phyloP scores from a whole-genome alignment of 164 flowering plant species.

The Aristolochia contorta region DNA sequence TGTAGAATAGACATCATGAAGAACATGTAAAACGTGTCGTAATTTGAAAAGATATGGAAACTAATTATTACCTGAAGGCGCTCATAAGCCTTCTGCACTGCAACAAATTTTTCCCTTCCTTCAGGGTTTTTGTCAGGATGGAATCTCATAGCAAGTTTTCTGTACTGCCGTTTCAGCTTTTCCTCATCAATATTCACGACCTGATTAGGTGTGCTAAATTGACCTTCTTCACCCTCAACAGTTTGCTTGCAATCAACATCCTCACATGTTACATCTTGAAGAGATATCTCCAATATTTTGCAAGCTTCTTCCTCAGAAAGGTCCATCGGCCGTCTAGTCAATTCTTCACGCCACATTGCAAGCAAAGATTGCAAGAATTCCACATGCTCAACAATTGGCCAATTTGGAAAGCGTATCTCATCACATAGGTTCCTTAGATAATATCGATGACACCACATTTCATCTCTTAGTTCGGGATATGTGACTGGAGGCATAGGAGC shows the following conservation, averaged over 20 bases:
- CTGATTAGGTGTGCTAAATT: conserved; percentile 52
- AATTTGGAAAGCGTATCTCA: conserved; percentile 93
- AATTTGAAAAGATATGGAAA: conserved; percentile 1
- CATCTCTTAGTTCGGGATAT: conserved; percentile 93
- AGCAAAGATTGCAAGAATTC: conserved; percentile 91
- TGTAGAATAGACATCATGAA: not conserved
- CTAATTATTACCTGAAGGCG: conserved; percentile 69
- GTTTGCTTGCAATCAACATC: conserved; percentile 21
- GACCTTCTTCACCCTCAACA: conserved; percentile 38
- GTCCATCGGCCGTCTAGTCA: conserved; percentile 97
- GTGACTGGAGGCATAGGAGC: conserved; percentile 99
- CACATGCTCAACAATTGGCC: conserved; percentile 99
- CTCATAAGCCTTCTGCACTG: conserved; percentile 98
- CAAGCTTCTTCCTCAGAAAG: conserved; percentile 99
- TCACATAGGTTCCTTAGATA: conserved; percentile 94
- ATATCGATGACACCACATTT: conserved; percentile 99
- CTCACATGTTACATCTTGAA: conserved; percentile 62
- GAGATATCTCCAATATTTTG: conserved; percentile 80
- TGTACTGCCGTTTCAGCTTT: conserved; percentile 90
- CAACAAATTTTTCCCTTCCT: conserved; percentile 96
- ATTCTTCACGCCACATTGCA: conserved; percentile 99
- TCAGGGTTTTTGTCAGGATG: conserved; percentile 99
- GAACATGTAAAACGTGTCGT: too few species aligned
- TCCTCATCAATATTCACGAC: conserved; percentile 96
- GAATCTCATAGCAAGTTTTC: conserved; percentile 96